Evolutionary conservation across 2,329 filamentous ascomycete species (phyloP).

Genomic region (Elsinoe necatrix): DNA sequence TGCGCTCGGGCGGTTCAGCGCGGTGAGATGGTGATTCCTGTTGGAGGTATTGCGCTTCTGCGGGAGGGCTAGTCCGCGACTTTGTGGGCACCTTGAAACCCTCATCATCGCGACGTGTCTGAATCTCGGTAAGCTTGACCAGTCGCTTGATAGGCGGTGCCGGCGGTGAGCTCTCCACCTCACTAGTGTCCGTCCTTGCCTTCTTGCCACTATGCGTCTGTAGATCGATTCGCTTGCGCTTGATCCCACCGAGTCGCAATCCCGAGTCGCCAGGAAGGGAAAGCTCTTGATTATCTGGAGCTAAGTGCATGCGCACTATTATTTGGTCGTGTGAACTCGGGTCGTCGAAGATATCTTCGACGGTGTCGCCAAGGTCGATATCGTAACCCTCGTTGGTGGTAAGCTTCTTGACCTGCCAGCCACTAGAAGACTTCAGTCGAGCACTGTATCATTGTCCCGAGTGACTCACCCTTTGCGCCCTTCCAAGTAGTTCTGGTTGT

Average conservation of each 20-base stretch:
- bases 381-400: conserved; percentile 30
- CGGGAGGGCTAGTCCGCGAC: not conserved
- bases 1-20: not conserved
- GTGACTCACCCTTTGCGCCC: conserved; percentile 9
- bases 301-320: conserved; percentile 28
- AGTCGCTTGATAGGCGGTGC: conserved; percentile 22
- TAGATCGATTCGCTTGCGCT: not conserved
- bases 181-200: conserved; percentile 22
- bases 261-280: conserved; percentile 28
- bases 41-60: not conserved
- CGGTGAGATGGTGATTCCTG: too few relatives aligned
- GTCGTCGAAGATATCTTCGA: conserved; percentile 29
- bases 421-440: conserved; percentile 18
- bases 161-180: conserved; percentile 13
- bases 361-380: conserved; percentile 30
- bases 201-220: conserved; percentile 23
- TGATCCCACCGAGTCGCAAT: conserved; percentile 17
- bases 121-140: not conserved
- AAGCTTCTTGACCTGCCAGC: conserved; percentile 31
- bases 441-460: too few relatives aligned
- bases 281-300: conserved; percentile 26
- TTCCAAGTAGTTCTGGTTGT: conserved; percentile 28
- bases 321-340: conserved; percentile 24
- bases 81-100: not conserved
- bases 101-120: not conserved